Evolutionary conservation across 306 rosid species (phyloP).

Genomic region (Glycine latifolia): DNA sequence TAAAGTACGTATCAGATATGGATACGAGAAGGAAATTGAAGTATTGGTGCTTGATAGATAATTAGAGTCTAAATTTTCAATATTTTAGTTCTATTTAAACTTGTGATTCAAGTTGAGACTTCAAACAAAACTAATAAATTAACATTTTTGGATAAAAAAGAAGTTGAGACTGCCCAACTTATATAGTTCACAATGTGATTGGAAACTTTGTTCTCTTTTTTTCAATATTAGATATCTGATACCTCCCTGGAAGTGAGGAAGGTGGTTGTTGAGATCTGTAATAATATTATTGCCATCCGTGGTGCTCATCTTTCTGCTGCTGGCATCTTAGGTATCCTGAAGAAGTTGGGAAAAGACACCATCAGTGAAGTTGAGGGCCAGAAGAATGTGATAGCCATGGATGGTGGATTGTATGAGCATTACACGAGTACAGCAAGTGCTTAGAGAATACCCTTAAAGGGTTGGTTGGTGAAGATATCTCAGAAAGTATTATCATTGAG

Average conservation of each 20-base stretch:
- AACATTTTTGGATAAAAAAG: too few species aligned
- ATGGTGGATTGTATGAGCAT: slow-evolving; percentile 93
- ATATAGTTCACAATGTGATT: neutral
- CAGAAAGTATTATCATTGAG: slow-evolving; percentile 55
- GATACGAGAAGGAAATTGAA: too few species aligned
- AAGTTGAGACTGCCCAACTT: too few species aligned
- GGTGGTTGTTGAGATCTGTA: slow-evolving; percentile 72
- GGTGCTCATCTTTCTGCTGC: slow-evolving; percentile 95
- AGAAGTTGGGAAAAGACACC: slow-evolving; percentile 77
- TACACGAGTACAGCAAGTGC: slow-evolving; percentile 73
- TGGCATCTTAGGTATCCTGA: slow-evolving; percentile 79
- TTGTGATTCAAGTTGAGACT: too few species aligned
- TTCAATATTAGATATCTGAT: slow-evolving; percentile 65
- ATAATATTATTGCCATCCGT: slow-evolving; percentile 76
- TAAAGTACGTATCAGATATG: too few species aligned
- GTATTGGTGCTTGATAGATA: too few species aligned
- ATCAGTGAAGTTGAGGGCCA: slow-evolving; percentile 51
- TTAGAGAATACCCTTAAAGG: slow-evolving; percentile 72
- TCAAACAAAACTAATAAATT: too few species aligned
- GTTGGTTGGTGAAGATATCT: slow-evolving; percentile 68
- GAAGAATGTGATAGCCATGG: slow-evolving; percentile 76
- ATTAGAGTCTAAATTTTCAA: too few species aligned
- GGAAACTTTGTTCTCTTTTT: neutral
- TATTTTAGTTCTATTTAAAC: too few species aligned
- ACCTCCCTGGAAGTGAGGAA: slow-evolving; percentile 67